Percentiles rank a stretch among this genome's conserved stretches.
Conservation (phyloP, 2,329 filamentous ascomycete genomes). For the Penicillium capsulatum region DNA sequence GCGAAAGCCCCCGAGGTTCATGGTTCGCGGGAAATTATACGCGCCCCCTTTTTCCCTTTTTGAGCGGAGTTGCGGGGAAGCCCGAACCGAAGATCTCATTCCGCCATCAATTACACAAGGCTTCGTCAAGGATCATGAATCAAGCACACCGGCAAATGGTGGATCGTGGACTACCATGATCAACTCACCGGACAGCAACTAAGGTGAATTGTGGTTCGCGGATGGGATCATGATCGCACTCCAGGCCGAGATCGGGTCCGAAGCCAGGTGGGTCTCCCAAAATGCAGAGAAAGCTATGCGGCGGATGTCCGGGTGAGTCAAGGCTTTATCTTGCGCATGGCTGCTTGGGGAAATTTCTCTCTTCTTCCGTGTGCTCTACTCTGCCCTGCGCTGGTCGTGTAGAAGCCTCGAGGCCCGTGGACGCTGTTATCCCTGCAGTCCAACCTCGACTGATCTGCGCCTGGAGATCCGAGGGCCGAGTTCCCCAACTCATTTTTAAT, state of each 20-base stretch:
- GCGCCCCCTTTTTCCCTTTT: no score
- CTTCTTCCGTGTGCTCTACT: not conserved
- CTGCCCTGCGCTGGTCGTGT: not conserved
- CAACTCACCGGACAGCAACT: no score
- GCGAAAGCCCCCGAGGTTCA: no score
- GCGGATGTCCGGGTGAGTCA: constrained; percentile 11
- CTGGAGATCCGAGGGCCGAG: constrained; percentile 2
- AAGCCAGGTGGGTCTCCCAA: constrained; percentile 8
- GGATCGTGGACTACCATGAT: no score
- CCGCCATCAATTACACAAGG: no score
- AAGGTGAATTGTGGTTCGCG: no score
- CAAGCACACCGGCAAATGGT: no score
- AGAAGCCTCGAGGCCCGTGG: not conserved
- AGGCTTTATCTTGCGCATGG: not conserved
- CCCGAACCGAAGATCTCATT: no score
- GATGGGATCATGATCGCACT: constrained; percentile 4
- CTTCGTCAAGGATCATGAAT: no score
- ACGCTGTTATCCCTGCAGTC: constrained; percentile 10
- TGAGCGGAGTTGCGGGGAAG: no score
- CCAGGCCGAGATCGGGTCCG: constrained; percentile 18
- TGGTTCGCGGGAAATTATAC: no score
- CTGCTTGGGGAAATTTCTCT: not conserved
- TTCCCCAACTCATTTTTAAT: not conserved
- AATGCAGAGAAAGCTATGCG: constrained; percentile 6
- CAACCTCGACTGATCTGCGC: constrained; percentile 8